Conservation (phyloP, 352 stramenopile species). For the Elongisporangium anandrum region DNA sequence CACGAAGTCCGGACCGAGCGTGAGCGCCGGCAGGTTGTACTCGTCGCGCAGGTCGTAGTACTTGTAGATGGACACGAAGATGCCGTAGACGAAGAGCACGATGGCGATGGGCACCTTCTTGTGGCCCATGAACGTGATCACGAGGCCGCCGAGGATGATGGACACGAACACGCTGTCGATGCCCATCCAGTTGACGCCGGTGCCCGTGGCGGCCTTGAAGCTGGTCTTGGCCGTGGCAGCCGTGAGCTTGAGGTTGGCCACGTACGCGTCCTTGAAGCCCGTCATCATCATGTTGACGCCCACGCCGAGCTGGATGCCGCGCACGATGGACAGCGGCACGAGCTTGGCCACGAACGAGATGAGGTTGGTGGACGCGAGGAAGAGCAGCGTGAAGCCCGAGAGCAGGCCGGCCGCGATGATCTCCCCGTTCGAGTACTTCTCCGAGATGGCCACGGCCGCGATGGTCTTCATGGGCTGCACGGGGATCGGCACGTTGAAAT, state of each 20-base stretch:
- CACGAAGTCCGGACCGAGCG: conserved; percentile 52
- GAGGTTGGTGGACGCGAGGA: conserved; percentile 83
- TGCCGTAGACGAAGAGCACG: conserved; percentile 68
- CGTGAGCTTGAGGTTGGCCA: conserved; percentile 28
- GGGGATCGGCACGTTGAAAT: conserved; percentile 92
- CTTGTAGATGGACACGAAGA: conserved; percentile 55
- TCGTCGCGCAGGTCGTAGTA: conserved; percentile 39
- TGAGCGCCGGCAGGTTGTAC: conserved; percentile 49
- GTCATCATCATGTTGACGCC: conserved; percentile 83
- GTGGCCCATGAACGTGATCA: conserved; percentile 63
- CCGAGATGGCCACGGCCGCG: conserved; percentile 84
- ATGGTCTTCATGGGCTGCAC: conserved; percentile 96
- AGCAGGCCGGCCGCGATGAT: conserved; percentile 87
- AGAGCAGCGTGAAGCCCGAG: conserved; percentile 46
- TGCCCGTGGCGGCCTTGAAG: conserved; percentile 6
- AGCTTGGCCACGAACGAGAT: conserved; percentile 88
- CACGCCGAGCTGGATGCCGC: conserved; percentile 90
- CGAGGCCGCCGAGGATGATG: conserved; percentile 64
- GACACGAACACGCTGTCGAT: conserved; percentile 68
- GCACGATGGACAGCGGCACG: conserved; percentile 88
- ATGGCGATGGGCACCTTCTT: conserved; percentile 57
- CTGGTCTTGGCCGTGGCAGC: conserved; percentile 9
- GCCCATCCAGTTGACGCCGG: conserved; percentile 46
- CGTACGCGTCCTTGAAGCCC: conserved; percentile 73
- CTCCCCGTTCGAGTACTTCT: conserved; percentile 65